Evolutionary conservation across 1,139 yeast genomes (phyloP).

Genomic region (Suhomyces chickasaworum): DNA sequence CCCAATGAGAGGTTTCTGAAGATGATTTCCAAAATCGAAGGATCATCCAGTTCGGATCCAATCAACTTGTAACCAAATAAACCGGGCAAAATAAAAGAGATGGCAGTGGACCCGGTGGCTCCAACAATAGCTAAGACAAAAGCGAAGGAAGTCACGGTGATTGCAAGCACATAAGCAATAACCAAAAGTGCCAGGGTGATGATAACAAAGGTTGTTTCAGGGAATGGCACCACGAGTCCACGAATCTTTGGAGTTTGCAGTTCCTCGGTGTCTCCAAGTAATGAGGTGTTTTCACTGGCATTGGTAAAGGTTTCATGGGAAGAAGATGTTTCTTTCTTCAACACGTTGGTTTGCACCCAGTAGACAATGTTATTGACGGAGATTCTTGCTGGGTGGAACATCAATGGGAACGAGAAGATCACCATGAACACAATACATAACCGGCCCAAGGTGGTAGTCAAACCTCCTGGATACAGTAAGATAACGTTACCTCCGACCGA

Average conservation of each 20-base stretch:
- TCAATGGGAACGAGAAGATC: constrained; percentile 82
- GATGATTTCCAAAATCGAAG: constrained; percentile 24
- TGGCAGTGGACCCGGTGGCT: constrained; percentile 63
- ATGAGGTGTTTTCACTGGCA: constrained; percentile 12
- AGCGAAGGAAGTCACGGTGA: constrained; percentile 53
- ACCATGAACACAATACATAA: constrained; percentile 80
- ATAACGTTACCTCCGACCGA: constrained; percentile 74
- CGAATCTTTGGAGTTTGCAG: constrained; percentile 19
- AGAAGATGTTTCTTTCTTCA: not conserved
- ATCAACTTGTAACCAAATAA: constrained; percentile 55
- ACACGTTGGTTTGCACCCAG: constrained; percentile 37
- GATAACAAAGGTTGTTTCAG: constrained; percentile 46
- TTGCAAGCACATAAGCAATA: constrained; percentile 47
- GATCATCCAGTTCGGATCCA: constrained; percentile 30
- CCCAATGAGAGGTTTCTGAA: constrained; percentile 33
- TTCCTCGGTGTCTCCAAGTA: constrained; percentile 14
- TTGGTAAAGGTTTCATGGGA: constrained; percentile 5
- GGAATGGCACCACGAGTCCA: constrained; percentile 48
- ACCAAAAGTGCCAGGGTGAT: constrained; percentile 50
- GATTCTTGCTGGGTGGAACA: constrained; percentile 90
- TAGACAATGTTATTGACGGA: constrained; percentile 75
- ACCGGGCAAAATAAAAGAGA: constrained; percentile 61
- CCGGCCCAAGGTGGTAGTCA: constrained; percentile 64
- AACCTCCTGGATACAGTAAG: constrained; percentile 56
- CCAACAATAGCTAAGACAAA: constrained; percentile 59